These are phyloP conservation scores for Mucor plumbeus DNA, from an alignment of 371 early-diverging fungal genomes.

Conservation along the genomic window DNA sequence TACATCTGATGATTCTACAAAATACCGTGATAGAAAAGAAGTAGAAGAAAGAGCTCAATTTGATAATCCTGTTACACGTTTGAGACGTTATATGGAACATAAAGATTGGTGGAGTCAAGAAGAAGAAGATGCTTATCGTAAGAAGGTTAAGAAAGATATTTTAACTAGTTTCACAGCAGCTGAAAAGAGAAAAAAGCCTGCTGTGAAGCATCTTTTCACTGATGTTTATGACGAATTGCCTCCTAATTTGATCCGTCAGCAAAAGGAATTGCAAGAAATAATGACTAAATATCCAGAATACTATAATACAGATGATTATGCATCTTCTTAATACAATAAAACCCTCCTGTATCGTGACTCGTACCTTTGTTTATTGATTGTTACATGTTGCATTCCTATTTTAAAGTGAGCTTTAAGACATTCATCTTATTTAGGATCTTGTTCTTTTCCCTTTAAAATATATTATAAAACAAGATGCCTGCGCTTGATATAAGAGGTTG, in stretches of 20 bases:
- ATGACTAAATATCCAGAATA: constrained; percentile 89
- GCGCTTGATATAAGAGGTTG: constrained; percentile 64
- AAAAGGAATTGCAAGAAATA: constrained; percentile 77
- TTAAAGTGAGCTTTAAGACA: not conserved
- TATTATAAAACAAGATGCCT: constrained; percentile 36
- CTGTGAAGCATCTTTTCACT: constrained; percentile 81
- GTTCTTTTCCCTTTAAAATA: constrained; percentile 3
- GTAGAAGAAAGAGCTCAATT: constrained; percentile 80
- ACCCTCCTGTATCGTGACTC: not conserved
- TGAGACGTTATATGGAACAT: constrained; percentile 87
- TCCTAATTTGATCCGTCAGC: constrained; percentile 75
- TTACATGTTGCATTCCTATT: not conserved
- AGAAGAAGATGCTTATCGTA: constrained; percentile 72
- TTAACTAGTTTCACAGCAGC: constrained; percentile 82
- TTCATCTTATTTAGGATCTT: not conserved
- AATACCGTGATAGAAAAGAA: constrained; percentile 84
- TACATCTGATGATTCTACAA: constrained; percentile 97
- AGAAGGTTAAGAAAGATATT: constrained; percentile 67
- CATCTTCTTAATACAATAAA: constrained; percentile 20
- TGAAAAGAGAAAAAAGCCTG: constrained; percentile 89
- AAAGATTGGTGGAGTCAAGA: constrained; percentile 87
- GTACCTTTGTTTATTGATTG: not conserved
- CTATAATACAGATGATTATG: constrained; percentile 68
- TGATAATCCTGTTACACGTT: constrained; percentile 90
- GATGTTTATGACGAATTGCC: constrained; percentile 94